Evolutionary conservation across 495 filamentous ascomycete species (phyloP).

Genomic region (Niebla homalea): DNA sequence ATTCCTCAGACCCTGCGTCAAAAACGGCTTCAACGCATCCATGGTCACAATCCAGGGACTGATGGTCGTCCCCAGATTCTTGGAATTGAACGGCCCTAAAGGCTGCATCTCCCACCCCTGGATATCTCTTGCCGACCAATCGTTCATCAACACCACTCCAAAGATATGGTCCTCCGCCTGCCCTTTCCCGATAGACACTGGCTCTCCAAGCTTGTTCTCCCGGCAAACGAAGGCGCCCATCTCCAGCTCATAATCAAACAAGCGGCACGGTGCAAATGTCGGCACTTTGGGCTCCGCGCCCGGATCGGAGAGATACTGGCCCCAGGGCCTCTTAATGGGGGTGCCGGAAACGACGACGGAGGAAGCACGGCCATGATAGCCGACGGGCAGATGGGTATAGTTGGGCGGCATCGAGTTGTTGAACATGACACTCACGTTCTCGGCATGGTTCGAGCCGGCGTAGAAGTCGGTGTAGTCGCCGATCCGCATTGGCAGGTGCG

Average conservation of each 20-base stretch:
- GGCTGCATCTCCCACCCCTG: slow-evolving; percentile 86
- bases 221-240: slow-evolving; percentile 68
- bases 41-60: slow-evolving; percentile 79
- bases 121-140: slow-evolving; percentile 87
- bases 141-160: slow-evolving; percentile 81
- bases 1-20: slow-evolving; percentile 47
- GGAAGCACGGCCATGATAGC: slow-evolving; percentile 74
- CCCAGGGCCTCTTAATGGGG: slow-evolving; percentile 59
- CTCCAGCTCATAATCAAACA: slow-evolving; percentile 81
- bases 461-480: slow-evolving; percentile 98
- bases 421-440: slow-evolving; percentile 58
- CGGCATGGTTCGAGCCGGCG: slow-evolving; percentile 81
- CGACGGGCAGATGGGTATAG: slow-evolving; percentile 82
- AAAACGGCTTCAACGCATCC: slow-evolving; percentile 69
- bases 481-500: slow-evolving; percentile 73
- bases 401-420: slow-evolving; percentile 76
- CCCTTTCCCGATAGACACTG: slow-evolving; percentile 38
- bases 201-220: slow-evolving; percentile 51
- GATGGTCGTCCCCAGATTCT: slow-evolving; percentile 88
- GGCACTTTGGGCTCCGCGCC: slow-evolving; percentile 47
- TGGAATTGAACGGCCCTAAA: slow-evolving; percentile 75
- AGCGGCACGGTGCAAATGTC: slow-evolving; percentile 46
- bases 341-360: slow-evolving; percentile 69
- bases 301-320: slow-evolving; percentile 63
- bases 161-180: slow-evolving; percentile 70